Conservation (phyloP, 176 grass and related monocot genomes). For the Avena atlantica region DNA sequence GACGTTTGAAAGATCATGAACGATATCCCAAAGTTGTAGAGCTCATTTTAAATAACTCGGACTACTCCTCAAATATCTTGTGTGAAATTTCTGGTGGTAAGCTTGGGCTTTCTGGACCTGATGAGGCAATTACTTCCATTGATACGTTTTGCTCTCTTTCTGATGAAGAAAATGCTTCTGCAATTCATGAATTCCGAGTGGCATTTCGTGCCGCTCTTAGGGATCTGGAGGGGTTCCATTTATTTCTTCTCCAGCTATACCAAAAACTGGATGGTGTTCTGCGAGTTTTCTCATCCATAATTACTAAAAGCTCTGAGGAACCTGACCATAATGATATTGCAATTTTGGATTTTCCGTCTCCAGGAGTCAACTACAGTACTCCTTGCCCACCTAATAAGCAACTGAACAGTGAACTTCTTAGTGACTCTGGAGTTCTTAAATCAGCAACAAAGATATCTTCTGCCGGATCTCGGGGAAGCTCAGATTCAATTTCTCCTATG, state of each 20-base stretch:
- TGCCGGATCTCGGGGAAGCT: conserved; percentile 73
- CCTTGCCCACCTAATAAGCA: conserved; percentile 59
- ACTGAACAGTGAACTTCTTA: conserved; percentile 44
- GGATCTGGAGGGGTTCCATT: conserved; percentile 85
- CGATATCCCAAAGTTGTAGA: conserved; percentile 88
- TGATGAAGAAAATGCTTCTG: conserved; percentile 57
- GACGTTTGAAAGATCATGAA: conserved; percentile 86
- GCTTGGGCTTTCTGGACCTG: conserved; percentile 63
- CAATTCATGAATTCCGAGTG: conserved; percentile 86
- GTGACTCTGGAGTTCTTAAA: conserved; percentile 63
- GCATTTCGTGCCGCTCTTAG: conserved; percentile 90
- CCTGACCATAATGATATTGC: conserved; percentile 57
- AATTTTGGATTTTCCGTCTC: conserved; percentile 48
- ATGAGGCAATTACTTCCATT: conserved; percentile 46
- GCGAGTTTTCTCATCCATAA: conserved; percentile 76
- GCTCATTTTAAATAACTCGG: conserved; percentile 76
- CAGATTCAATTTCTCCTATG: conserved; percentile 77
- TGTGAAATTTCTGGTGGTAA: conserved; percentile 84
- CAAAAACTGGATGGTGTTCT: conserved; percentile 88
- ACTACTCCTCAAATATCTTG: conserved; percentile 72
- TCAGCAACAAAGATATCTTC: conserved; percentile 56
- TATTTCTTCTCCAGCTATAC: conserved; percentile 92
- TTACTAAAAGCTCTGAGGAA: conserved; percentile 75
- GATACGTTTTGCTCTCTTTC: conserved; percentile 57
- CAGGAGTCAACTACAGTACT: conserved; percentile 46